Percentiles rank a stretch among this genome's conserved stretches.
Evolutionary conservation across 371 early-diverging fungal species (phyloP).

Genomic region (Rhizopus arrhizus): DNA sequence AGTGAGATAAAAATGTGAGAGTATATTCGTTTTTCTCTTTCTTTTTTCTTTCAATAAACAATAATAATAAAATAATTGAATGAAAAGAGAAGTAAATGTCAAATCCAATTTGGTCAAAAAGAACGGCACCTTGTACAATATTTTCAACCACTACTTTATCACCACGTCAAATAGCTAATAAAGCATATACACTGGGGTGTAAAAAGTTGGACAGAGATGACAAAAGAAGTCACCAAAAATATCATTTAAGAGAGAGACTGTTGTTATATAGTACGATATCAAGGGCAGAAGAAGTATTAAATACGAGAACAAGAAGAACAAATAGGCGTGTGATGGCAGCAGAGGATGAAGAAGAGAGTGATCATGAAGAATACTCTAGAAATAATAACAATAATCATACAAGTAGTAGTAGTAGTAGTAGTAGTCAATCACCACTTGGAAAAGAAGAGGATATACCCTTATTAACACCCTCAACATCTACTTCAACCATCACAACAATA

Average conservation of each 20-base stretch:
- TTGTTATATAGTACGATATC: constrained; percentile 42
- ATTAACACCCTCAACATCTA: constrained; percentile 4
- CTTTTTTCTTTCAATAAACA: not conserved
- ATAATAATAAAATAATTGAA: not conserved
- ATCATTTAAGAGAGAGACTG: constrained; percentile 45
- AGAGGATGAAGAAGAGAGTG: constrained; percentile 45
- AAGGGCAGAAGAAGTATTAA: constrained; percentile 45
- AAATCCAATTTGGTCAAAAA: constrained; percentile 25
- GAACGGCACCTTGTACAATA: constrained; percentile 26
- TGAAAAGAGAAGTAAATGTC: not conserved
- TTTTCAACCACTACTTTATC: constrained; percentile 33
- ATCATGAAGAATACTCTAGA: constrained; percentile 14
- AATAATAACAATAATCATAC: constrained; percentile 6
- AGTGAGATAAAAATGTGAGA: not conserved
- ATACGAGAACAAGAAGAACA: constrained; percentile 40
- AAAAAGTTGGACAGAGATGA: constrained; percentile 54
- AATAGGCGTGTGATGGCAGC: constrained; percentile 50
- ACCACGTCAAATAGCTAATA: constrained; percentile 51
- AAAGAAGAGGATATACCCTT: constrained; percentile 17
- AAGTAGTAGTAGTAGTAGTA: not conserved
- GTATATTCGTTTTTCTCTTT: not conserved
- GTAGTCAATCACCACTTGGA: constrained; percentile 17
- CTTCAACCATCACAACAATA: not conserved
- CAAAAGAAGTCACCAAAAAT: constrained; percentile 36
- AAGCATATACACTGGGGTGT: constrained; percentile 40